Base-by-base conservation (phyloP, 495 filamentous ascomycete species). In the Aspergillus indologenus region DNA sequence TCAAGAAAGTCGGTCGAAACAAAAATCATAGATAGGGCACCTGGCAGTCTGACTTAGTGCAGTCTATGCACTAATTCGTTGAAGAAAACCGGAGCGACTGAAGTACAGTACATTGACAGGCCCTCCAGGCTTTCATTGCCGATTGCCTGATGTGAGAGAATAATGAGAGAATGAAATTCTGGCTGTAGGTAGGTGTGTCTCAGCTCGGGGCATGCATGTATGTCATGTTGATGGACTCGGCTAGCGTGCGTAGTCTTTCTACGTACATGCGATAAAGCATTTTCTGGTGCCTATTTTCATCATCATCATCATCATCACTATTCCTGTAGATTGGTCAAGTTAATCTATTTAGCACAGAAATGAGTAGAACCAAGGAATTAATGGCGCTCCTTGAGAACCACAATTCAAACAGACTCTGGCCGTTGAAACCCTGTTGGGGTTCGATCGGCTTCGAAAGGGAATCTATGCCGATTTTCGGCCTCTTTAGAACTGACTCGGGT, bases 331-430 rank as follows among this genome's bases (percentile, higher is more conserved):
- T 11, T 40, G 2, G 12, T 40, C 12, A 11, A 40, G 5, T 40
- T 40, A 40, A 40, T 51, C 48, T 31, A 5, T n/a, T 29, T 31
- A 18, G 12, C 17, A 31, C 45, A 22, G 19, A 24, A 44, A 54
- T 34, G 18, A 51, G 23, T 8, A 20, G 24, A 40, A 15, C 21
- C 48, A 50, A 50, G 21, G 45, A 49, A 50, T 58, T 49, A 47
- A 58, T 22, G 47, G 60, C 60, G 60, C 60, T 62, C 58, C 54
- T 19, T 29, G 51, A 52, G 50, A 55, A 60, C 54, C 11, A 43
- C 20, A 55, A 34, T 43, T 22, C 26, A 20, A 54, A 22, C 24
- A 49, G 42, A 54, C 14, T 34, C 59, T 44, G 31, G 47, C 61
- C 53, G 57, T 59, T 52, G 34, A 48, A 58, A 45, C n/a, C 8